These are phyloP conservation scores for Penicillium glabrum DNA, from an alignment of 2,329 filamentous ascomycete species.

Conservation along the genomic window DNA sequence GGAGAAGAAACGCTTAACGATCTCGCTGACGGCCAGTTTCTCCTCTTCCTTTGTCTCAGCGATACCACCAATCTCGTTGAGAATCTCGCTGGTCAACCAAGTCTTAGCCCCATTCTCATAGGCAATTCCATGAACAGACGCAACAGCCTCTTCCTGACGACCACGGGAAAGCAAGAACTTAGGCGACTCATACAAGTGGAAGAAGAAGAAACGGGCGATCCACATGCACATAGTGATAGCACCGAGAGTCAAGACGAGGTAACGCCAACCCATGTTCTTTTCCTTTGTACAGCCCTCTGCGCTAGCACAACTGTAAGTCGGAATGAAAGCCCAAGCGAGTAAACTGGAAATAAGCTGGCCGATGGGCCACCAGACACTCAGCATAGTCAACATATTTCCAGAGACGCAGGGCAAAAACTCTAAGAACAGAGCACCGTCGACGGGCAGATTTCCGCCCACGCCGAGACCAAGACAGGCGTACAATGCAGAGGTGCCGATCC, in stretches of 20 bases:
- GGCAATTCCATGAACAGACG: conserved; percentile 75
- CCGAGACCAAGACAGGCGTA: conserved; percentile 64
- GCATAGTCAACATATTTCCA: conserved; percentile 68
- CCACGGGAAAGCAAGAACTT: conserved; percentile 77
- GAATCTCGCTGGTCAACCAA: conserved; percentile 72
- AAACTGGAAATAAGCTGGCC: conserved; percentile 63
- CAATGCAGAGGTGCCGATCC: conserved; percentile 62
- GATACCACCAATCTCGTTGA: conserved; percentile 53
- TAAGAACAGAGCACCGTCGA: conserved; percentile 77
- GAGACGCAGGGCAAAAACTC: conserved; percentile 76
- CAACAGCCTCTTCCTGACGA: conserved; percentile 74
- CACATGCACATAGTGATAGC: conserved; percentile 76
- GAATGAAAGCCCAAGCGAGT: conserved; percentile 67
- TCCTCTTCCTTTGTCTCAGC: conserved; percentile 41
- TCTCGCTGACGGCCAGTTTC: conserved; percentile 44
- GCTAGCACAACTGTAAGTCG: conserved; percentile 58
- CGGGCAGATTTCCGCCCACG: conserved; percentile 72
- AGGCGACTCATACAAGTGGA: conserved; percentile 80
- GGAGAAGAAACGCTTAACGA: conserved; percentile 60
- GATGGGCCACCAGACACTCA: conserved; percentile 84
- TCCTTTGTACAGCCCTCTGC: conserved; percentile 47
- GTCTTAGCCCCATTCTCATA: conserved; percentile 66
- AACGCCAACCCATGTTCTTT: conserved; percentile 72
- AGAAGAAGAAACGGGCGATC: conserved; percentile 72
- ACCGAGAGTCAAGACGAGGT: conserved; percentile 70